These are phyloP conservation scores for Boehmeria nivea DNA, from an alignment of 306 rosid genomes.

Conservation along the genomic window DNA sequence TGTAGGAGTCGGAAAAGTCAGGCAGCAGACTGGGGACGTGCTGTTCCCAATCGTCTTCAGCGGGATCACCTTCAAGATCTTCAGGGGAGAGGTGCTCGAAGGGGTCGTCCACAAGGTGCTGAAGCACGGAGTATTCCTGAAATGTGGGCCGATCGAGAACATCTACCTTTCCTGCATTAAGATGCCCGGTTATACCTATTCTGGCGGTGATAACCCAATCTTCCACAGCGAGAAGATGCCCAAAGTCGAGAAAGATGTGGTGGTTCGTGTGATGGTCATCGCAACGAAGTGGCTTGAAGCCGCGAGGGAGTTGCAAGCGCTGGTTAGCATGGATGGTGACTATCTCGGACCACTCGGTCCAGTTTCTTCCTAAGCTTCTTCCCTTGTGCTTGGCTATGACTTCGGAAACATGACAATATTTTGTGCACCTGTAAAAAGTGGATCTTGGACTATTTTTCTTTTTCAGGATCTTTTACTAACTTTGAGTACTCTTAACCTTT, in stretches of 20 bases:
- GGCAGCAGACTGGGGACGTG: slow-evolving; percentile 73
- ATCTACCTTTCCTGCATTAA: slow-evolving; percentile 55
- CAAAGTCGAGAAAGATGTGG: slow-evolving; percentile 54
- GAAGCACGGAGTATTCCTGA: slow-evolving; percentile 80
- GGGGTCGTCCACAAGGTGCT: slow-evolving; percentile 74
- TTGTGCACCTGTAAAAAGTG: too few relatives aligned
- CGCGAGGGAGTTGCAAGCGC: slow-evolving; percentile 78
- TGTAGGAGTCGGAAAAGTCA: slow-evolving; percentile 75
- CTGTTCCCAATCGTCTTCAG: slow-evolving; percentile 70
- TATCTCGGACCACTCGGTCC: slow-evolving; percentile 80
- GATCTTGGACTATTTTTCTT: too few relatives aligned
- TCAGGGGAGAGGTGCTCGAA: slow-evolving; percentile 69
- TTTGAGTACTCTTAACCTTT: too few relatives aligned
- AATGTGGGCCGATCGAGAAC: slow-evolving; percentile 78
- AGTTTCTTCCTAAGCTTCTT: slow-evolving; percentile 22
- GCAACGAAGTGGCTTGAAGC: slow-evolving; percentile 94
- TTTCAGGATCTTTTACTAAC: too few relatives aligned
- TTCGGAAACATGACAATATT: too few relatives aligned
- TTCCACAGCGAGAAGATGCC: slow-evolving; percentile 57
- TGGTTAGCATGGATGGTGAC: slow-evolving; percentile 82
- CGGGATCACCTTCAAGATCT: slow-evolving; percentile 68
- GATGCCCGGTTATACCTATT: slow-evolving; percentile 68
- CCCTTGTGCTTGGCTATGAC: background rate
- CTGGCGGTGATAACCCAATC: slow-evolving; percentile 61
- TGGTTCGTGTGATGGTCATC: slow-evolving; percentile 58